phyloP scores from a whole-genome alignment of 2,329 filamentous ascomycete genomes.

The Knoxdaviesia proteae region DNA sequence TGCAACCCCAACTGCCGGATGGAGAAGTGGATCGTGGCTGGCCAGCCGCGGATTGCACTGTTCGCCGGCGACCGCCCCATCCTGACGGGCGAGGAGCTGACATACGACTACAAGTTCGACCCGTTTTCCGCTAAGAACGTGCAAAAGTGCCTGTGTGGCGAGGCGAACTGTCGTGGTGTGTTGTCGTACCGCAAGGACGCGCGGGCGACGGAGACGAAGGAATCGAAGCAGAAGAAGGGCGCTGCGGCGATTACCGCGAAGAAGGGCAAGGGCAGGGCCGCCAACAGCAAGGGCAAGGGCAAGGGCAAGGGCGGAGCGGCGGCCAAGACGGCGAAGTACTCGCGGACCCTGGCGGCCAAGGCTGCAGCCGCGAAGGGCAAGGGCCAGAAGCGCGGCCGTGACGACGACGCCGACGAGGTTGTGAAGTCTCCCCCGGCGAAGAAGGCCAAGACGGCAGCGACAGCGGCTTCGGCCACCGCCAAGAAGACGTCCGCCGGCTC shows the following conservation, averaged over 20 bases:
- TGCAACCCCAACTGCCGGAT: slow-evolving; percentile 93
- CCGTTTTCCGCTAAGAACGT: slow-evolving; percentile 49
- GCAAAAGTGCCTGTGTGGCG: slow-evolving; percentile 43
- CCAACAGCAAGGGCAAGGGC: slow-evolving; percentile 18
- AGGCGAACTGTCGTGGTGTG: slow-evolving; percentile 41
- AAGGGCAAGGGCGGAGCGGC: background rate
- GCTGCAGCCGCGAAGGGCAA: slow-evolving; percentile 7
- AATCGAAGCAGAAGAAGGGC: slow-evolving; percentile 12
- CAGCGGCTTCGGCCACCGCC: slow-evolving; percentile 13
- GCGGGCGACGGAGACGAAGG: slow-evolving; percentile 26
- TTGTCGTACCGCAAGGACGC: slow-evolving; percentile 40
- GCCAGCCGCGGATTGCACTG: slow-evolving; percentile 86
- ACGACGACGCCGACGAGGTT: background rate
- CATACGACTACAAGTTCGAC: slow-evolving; percentile 72
- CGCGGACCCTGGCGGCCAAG: slow-evolving; percentile 9
- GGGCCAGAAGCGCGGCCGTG: slow-evolving; percentile 1
- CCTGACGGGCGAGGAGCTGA: slow-evolving; percentile 86
- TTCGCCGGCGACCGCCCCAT: slow-evolving; percentile 83
- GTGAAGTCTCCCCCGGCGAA: background rate
- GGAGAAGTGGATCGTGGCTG: slow-evolving; percentile 92
- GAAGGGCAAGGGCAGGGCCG: slow-evolving; percentile 24
- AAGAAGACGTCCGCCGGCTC: slow-evolving; percentile 15
- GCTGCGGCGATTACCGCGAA: slow-evolving; percentile 20
- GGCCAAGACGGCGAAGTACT: background rate
- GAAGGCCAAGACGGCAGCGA: slow-evolving; percentile 5